Percentiles rank a stretch among this genome's conserved stretches.
Evolutionary conservation across 2,329 filamentous ascomycete species (phyloP).

Genomic region (Aspergillus niger): DNA sequence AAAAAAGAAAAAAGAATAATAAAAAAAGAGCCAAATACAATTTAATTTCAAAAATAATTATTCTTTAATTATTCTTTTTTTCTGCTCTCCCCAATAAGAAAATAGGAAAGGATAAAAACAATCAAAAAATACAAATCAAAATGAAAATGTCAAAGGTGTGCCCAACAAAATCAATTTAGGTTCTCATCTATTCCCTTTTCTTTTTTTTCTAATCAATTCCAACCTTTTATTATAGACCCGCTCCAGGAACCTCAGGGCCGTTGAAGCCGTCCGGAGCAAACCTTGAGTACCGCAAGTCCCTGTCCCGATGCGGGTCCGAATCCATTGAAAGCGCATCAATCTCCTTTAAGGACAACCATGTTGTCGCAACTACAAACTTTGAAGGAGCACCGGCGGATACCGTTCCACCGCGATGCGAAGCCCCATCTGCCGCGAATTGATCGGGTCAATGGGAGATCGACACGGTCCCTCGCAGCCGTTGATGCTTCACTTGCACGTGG

Average conservation of each 20-base stretch:
- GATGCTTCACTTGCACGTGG: constrained; percentile 42
- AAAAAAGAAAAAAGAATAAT: not conserved
- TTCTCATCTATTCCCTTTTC: not conserved
- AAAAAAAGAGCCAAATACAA: constrained; percentile 9
- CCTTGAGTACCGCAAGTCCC: constrained; percentile 2
- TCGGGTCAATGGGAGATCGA: constrained; percentile 40
- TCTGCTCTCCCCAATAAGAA: not conserved
- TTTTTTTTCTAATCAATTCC: not conserved
- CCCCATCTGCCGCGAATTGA: constrained; percentile 26
- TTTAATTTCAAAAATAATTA: not conserved
- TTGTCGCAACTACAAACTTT: constrained; percentile 23
- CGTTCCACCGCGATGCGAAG: constrained; percentile 22
- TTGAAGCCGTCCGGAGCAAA: constrained; percentile 2
- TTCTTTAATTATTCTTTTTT: not conserved
- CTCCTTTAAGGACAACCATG: constrained; percentile 10
- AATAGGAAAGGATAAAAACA: not conserved
- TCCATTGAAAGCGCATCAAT: constrained; percentile 12
- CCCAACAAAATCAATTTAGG: constrained; percentile 1
- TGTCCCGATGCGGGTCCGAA: constrained; percentile 10
- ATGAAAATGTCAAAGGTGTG: not conserved
- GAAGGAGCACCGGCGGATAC: constrained; percentile 24
- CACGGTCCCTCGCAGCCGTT: constrained; percentile 42
- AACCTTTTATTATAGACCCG: constrained; percentile 2
- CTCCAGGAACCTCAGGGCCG: constrained; percentile 5
- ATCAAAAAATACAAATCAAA: not conserved